Evolutionary conservation across 1,139 yeast species (phyloP).

Genomic region (Sugiyamaella sp.): DNA sequence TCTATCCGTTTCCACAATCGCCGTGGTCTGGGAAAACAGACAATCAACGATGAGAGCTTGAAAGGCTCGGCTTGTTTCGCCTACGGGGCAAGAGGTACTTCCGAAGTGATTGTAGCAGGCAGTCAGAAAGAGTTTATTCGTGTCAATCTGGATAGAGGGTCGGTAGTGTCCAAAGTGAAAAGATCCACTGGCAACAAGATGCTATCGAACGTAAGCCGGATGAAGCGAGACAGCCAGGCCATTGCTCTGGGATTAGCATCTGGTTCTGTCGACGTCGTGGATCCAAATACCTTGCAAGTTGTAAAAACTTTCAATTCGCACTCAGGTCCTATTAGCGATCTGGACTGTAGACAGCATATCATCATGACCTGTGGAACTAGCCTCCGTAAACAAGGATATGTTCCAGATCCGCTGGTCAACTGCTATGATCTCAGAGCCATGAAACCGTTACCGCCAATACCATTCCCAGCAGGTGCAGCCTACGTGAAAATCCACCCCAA

Average conservation of each 20-base stretch:
- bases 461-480: slow-evolving; percentile 90
- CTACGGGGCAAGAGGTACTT: slow-evolving; percentile 38
- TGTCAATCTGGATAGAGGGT: slow-evolving; percentile 64
- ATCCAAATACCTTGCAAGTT: slow-evolving; percentile 59
- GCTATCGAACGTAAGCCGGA: slow-evolving; percentile 41
- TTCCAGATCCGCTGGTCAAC: slow-evolving; percentile 81
- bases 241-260: slow-evolving; percentile 66
- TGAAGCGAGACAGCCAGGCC: slow-evolving; percentile 46
- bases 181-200: slow-evolving; percentile 22
- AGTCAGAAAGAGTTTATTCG: slow-evolving; percentile 52
- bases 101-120: slow-evolving; percentile 53
- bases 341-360: slow-evolving; percentile 76
- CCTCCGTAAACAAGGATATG: slow-evolving; percentile 53
- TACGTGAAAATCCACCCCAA: slow-evolving; percentile 86
- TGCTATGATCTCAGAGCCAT: slow-evolving; percentile 78
- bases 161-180: slow-evolving; percentile 28
- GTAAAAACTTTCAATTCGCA: slow-evolving; percentile 71
- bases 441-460: slow-evolving; percentile 75
- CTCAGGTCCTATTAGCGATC: slow-evolving; percentile 71
- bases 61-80: slow-evolving; percentile 39
- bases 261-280: slow-evolving; percentile 79
- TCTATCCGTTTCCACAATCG: slow-evolving; percentile 42
- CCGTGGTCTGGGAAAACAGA: slow-evolving; percentile 41
- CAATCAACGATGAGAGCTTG: slow-evolving; percentile 37
- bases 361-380: slow-evolving; percentile 85